phyloP scores from a whole-genome alignment of 2,329 filamentous ascomycete species.

The Ciborinia camelliae region DNA sequence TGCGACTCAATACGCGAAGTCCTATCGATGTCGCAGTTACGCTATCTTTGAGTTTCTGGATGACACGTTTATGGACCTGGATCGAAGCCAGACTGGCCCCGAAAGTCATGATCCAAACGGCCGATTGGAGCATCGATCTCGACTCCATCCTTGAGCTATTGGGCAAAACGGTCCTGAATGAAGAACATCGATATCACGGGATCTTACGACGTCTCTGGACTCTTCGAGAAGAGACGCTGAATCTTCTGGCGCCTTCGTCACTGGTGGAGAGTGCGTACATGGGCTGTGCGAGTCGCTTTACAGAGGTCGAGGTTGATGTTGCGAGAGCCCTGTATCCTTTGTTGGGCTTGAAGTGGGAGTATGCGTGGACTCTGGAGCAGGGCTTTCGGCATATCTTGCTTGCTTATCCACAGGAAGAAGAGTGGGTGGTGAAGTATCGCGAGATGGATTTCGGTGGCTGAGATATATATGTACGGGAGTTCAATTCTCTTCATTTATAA shows the following conservation, averaged over 20 bases:
- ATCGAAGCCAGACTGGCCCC: neutral
- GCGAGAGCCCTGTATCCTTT: neutral
- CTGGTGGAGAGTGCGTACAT: neutral
- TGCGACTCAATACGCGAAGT: slow-evolving; percentile 1
- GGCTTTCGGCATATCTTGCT: neutral
- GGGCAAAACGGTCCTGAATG: neutral
- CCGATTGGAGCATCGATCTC: neutral
- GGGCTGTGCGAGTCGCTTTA: neutral
- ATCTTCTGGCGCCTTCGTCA: neutral
- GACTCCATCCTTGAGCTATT: neutral
- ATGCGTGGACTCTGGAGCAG: neutral
- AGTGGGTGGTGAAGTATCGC: neutral
- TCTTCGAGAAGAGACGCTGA: neutral
- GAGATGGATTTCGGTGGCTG: neutral
- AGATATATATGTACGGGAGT: too few species aligned
- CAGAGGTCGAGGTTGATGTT: neutral
- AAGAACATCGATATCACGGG: neutral
- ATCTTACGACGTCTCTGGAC: neutral
- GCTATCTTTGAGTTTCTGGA: neutral
- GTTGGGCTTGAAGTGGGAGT: neutral
- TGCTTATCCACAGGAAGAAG: neutral
- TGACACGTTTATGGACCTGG: neutral
- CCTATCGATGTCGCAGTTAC: slow-evolving; percentile 6
- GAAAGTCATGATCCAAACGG: slow-evolving; percentile 4
- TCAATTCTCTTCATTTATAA: neutral